Evolutionary conservation across 202 grass and related monocot species (phyloP).

Genomic region (Setaria italica): DNA sequence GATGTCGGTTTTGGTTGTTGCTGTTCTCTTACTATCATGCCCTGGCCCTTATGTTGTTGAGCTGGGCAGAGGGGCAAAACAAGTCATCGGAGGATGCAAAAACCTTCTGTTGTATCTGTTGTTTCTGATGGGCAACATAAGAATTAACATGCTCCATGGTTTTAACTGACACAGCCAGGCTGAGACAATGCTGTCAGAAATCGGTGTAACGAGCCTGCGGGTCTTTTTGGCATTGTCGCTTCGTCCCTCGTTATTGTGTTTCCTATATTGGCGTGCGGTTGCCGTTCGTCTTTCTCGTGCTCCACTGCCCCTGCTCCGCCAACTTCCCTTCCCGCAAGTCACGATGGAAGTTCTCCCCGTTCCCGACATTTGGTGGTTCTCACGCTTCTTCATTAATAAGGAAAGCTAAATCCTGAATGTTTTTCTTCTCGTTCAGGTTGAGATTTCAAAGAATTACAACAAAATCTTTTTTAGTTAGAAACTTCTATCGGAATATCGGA

Average conservation of each 20-base stretch:
- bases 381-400: too few relatives aligned
- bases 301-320: too few relatives aligned
- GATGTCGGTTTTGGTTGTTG: constrained; percentile 43
- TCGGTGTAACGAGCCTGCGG: not conserved
- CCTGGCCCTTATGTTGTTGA: constrained; percentile 48
- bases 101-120: constrained; percentile 38
- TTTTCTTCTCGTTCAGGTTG: too few relatives aligned
- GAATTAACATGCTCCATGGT: constrained; percentile 42
- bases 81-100: constrained; percentile 25
- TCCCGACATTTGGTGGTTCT: too few relatives aligned
- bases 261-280: too few relatives aligned
- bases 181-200: not conserved
- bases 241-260: not conserved
- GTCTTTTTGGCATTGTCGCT: not conserved
- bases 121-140: constrained; percentile 28
- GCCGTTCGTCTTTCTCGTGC: too few relatives aligned
- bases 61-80: constrained; percentile 15
- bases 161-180: constrained; percentile 35
- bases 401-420: too few relatives aligned
- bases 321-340: too few relatives aligned
- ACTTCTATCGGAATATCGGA: too few relatives aligned
- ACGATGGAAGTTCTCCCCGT: too few relatives aligned
- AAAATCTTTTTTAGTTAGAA: too few relatives aligned
- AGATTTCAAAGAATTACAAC: too few relatives aligned
- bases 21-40: constrained; percentile 23